Conservation (phyloP, 768 basidiomycete species). For the Coprinopsis strossmayeri region DNA sequence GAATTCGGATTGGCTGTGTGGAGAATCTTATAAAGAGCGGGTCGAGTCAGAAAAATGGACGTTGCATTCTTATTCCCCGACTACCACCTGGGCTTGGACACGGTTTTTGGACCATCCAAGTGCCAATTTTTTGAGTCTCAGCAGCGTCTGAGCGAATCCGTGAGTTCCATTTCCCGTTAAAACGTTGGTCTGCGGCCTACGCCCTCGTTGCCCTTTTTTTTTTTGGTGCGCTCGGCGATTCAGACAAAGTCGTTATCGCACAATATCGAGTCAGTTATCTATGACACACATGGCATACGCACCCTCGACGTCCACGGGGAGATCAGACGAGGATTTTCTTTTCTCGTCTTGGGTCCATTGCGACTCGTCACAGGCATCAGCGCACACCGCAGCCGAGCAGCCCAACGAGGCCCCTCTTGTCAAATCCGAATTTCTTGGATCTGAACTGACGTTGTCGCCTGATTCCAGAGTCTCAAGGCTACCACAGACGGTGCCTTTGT, state of each 20-base stretch:
- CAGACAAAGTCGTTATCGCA: too few species aligned
- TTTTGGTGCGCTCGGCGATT: conserved; percentile 16
- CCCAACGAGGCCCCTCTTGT: conserved; percentile 10
- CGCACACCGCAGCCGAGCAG: conserved; percentile 19
- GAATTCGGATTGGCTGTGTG: conserved; percentile 24
- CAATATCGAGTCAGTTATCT: conserved; percentile 11
- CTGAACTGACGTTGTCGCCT: conserved; percentile 45
- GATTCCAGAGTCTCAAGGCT: conserved; percentile 51
- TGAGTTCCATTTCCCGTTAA: conserved; percentile 26
- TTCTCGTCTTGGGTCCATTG: neutral
- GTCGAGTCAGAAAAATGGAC: conserved; percentile 18
- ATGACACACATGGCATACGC: conserved; percentile 17
- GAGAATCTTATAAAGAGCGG: conserved; percentile 16
- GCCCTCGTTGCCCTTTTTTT: conserved; percentile 19
- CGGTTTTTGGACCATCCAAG: conserved; percentile 15
- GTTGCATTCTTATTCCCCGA: conserved; percentile 16
- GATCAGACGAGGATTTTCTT: too few species aligned
- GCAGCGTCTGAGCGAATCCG: conserved; percentile 21
- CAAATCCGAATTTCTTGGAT: conserved; percentile 27
- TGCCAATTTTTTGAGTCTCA: conserved; percentile 10
- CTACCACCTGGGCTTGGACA: conserved; percentile 13
- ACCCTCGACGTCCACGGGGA: too few species aligned
- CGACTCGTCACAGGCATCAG: conserved; percentile 13
- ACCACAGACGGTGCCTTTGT: conserved; percentile 41
- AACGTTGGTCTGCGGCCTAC: conserved; percentile 21